phyloP scores from a whole-genome alignment of 805 yeast genomes.

The Cyberlindnera japonica region DNA sequence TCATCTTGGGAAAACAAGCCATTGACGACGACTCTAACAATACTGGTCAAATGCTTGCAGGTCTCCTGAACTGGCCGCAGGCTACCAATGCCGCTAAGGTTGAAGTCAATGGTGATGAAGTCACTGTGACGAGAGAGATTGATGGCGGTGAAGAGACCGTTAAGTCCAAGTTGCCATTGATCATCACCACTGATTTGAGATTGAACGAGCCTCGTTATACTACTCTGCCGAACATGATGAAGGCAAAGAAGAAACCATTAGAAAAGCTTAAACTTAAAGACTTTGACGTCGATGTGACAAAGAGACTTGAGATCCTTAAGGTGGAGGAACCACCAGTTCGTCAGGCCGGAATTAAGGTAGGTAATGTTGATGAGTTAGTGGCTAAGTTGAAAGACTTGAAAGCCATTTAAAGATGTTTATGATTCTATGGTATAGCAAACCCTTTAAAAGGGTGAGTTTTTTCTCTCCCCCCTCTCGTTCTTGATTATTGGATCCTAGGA shows the following conservation, averaged over 20 bases:
- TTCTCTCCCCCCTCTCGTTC: too few species aligned
- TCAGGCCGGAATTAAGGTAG: conserved; percentile 77
- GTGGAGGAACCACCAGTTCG: conserved; percentile 86
- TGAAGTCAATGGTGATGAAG: conserved; percentile 49
- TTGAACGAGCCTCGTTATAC: conserved; percentile 94
- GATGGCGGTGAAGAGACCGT: conserved; percentile 93
- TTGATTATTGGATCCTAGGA: too few species aligned
- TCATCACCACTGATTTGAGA: conserved; percentile 90
- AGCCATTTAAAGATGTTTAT: conserved; percentile 19
- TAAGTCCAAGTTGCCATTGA: conserved; percentile 72
- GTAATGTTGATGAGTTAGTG: conserved; percentile 76
- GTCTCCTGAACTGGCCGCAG: conserved; percentile 91
- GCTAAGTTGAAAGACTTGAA: conserved; percentile 64
- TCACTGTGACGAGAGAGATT: conserved; percentile 82
- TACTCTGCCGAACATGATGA: conserved; percentile 95
- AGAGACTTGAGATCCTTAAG: conserved; percentile 63
- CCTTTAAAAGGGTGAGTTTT: too few species aligned
- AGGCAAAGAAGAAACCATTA: conserved; percentile 95
- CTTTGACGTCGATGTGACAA: conserved; percentile 57
- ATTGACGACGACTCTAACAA: conserved; percentile 94
- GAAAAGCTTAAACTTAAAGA: conserved; percentile 62
- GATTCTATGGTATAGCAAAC: too few species aligned
- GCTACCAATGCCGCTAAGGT: conserved; percentile 94
- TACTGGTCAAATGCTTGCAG: conserved; percentile 96
- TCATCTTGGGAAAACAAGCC: conserved; percentile 93